A percentile compares a stretch with the other conserved stretches of the same genome.
phyloP scores from a whole-genome alignment of 2,329 filamentous ascomycete genomes.

The Epichloe festucae region DNA sequence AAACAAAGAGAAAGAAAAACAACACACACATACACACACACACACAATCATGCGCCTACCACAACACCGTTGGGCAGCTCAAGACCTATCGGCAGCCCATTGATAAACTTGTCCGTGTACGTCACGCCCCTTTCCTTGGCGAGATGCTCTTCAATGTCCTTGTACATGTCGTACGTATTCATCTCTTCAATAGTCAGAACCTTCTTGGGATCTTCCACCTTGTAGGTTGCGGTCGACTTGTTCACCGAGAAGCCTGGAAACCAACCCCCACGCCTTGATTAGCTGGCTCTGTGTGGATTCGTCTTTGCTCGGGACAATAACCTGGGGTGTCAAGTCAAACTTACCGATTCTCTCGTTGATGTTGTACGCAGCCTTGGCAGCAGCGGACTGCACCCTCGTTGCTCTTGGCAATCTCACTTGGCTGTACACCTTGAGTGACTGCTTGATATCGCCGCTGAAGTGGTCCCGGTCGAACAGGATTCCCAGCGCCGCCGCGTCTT shows the following conservation, averaged over 20 bases:
- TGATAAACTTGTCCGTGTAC: conserved; percentile 26
- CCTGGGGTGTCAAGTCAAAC: conserved; percentile 1
- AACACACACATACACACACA: neutral
- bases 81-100: conserved; percentile 33
- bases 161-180: conserved; percentile 52
- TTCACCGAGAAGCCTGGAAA: conserved; percentile 46
- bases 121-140: conserved; percentile 19
- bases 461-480: conserved; percentile 41
- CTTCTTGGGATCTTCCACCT: conserved; percentile 46
- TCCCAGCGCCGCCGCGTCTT: conserved; percentile 50
- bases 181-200: conserved; percentile 58
- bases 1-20: neutral
- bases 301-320: too few relatives aligned
- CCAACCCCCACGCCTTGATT: neutral
- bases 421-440: conserved; percentile 37
- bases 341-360: conserved; percentile 49
- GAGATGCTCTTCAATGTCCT: conserved; percentile 38
- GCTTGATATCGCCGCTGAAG: conserved; percentile 33
- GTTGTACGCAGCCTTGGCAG: conserved; percentile 45
- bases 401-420: conserved; percentile 40
- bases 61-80: conserved; percentile 35
- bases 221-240: conserved; percentile 41
- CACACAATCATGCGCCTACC: conserved; percentile 11
- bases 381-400: conserved; percentile 42
- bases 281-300: neutral